A percentile compares a stretch with the other conserved stretches of the same genome.
phyloP scores from a whole-genome alignment of 805 yeast species.

The Teunomyces atbi region DNA sequence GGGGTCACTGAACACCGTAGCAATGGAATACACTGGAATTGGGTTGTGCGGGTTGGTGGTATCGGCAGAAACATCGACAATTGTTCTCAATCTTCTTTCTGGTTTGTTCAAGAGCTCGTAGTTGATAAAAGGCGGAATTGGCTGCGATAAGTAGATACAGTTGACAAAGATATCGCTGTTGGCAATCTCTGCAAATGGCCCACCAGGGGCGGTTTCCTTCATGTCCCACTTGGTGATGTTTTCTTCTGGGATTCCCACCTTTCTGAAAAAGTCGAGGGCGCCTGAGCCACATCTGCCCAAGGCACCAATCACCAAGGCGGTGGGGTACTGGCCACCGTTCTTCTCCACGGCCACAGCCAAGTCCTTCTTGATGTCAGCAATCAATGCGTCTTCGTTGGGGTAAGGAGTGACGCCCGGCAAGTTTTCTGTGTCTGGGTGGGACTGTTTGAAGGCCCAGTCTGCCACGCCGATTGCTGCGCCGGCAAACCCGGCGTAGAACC shows the following conservation, averaged over 20 bases:
- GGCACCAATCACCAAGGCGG: slow-evolving; percentile 90
- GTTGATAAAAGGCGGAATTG: slow-evolving; percentile 90
- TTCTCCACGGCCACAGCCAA: slow-evolving; percentile 55
- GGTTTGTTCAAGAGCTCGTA: slow-evolving; percentile 60
- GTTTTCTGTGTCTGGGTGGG: slow-evolving; percentile 62
- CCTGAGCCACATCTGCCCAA: slow-evolving; percentile 99
- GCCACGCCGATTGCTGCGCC: slow-evolving; percentile 96
- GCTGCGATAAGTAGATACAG: slow-evolving; percentile 91
- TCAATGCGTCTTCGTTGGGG: slow-evolving; percentile 72
- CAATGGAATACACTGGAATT: slow-evolving; percentile 85
- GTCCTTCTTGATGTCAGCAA: slow-evolving; percentile 65
- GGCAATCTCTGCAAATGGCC: slow-evolving; percentile 93
- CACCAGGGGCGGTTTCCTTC: slow-evolving; percentile 94
- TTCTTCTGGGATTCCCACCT: slow-evolving; percentile 83
- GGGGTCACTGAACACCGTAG: slow-evolving; percentile 89
- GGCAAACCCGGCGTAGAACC: slow-evolving; percentile 99
- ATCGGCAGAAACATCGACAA: slow-evolving; percentile 98
- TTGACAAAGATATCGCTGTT: slow-evolving; percentile 87
- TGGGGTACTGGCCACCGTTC: slow-evolving; percentile 68
- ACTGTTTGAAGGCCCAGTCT: slow-evolving; percentile 92
- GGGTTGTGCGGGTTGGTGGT: slow-evolving; percentile 99
- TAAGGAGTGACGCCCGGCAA: slow-evolving; percentile 81
- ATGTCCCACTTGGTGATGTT: slow-evolving; percentile 94
- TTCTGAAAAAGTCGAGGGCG: slow-evolving; percentile 78
- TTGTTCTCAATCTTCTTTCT: slow-evolving; percentile 79